Evolutionary conservation across 2,329 filamentous ascomycete genomes (phyloP).

Genomic region (Xylaria sp.): DNA sequence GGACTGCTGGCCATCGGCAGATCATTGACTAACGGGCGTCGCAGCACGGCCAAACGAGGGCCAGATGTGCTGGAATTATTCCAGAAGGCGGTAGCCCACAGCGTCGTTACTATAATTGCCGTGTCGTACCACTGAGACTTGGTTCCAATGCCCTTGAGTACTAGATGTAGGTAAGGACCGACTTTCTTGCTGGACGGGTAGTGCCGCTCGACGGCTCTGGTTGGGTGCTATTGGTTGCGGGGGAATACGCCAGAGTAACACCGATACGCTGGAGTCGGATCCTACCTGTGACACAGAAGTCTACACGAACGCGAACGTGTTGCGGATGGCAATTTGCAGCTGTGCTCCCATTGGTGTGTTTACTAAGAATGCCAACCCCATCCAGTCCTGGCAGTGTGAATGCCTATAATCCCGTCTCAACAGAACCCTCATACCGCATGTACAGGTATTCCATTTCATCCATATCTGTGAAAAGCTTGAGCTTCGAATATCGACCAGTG

Average conservation of each 20-base stretch:
- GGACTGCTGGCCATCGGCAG: conserved; percentile 17
- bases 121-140: conserved; percentile 14
- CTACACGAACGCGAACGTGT: conserved; percentile 3
- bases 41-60: conserved; percentile 7
- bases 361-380: not conserved
- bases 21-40: conserved; percentile 17
- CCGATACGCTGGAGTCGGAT: conserved; percentile 32
- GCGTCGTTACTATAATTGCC: conserved; percentile 14
- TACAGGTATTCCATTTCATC: not conserved
- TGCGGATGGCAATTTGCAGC: not conserved
- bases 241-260: conserved; percentile 38
- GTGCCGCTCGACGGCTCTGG: conserved; percentile 16
- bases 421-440: not conserved
- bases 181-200: not conserved
- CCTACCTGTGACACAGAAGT: conserved; percentile 23
- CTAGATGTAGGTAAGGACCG: not conserved
- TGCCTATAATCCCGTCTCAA: not conserved
- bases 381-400: not conserved
- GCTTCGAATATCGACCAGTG: conserved; percentile 14
- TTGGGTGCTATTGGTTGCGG: conserved; percentile 32
- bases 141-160: not conserved
- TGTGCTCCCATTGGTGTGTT: conserved; percentile 18
- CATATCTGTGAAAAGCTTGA: conserved; percentile 13
- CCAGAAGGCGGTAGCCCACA: conserved; percentile 22
- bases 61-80: conserved; percentile 23